phyloP scores from a whole-genome alignment of 179 eudicot genomes.

The Spinacia oleracea region DNA sequence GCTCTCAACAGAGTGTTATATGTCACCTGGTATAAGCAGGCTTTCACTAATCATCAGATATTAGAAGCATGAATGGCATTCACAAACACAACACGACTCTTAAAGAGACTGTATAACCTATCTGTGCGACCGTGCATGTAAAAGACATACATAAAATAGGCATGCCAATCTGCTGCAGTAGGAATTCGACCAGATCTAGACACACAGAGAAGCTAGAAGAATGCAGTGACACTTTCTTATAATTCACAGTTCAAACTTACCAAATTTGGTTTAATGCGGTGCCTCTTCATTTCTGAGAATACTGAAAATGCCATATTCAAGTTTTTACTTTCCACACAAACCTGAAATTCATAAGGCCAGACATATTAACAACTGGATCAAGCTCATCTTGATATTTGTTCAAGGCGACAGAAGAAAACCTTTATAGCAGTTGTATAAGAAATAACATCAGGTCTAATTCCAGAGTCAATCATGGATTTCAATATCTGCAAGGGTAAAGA shows the following conservation, averaged over 20 bases:
- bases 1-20: slow-evolving; percentile 85
- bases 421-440: slow-evolving; percentile 86
- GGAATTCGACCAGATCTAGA: background rate
- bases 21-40: slow-evolving; percentile 66
- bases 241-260: slow-evolving; percentile 36
- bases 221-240: background rate
- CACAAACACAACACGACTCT: slow-evolving; percentile 14
- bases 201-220: background rate
- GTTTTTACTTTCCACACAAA: slow-evolving; percentile 62
- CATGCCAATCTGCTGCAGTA: slow-evolving; percentile 7
- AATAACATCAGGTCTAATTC: slow-evolving; percentile 80
- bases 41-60: slow-evolving; percentile 14
- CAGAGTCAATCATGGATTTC: slow-evolving; percentile 68
- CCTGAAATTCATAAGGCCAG: slow-evolving; percentile 39
- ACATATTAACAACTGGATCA: background rate
- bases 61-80: background rate
- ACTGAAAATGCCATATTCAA: slow-evolving; percentile 65
- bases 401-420: slow-evolving; percentile 40
- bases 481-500: slow-evolving; percentile 54
- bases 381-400: background rate
- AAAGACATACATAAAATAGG: background rate
- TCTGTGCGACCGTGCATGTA: background rate
- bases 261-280: slow-evolving; percentile 76
- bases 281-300: slow-evolving; percentile 77
- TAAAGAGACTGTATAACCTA: background rate